Evolutionary conservation across 768 basidiomycete species (phyloP), one percentile per base, ranked within the genome.

Genomic region (Hemileccinum rubropunctum): DNA sequence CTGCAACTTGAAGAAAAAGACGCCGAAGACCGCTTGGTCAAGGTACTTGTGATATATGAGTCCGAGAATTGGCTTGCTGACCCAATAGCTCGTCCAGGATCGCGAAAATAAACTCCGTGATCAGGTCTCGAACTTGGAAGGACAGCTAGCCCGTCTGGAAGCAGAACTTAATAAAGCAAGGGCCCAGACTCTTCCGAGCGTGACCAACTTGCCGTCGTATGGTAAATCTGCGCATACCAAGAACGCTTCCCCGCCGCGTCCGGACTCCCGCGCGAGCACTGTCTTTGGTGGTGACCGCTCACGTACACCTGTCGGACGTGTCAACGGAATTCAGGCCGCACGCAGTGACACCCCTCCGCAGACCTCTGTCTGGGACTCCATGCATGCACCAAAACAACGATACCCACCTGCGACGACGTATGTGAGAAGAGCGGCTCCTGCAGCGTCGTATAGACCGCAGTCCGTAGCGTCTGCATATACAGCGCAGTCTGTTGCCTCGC

Each of bases 1-100:
- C 67, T 85, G 50, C 87, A 90, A 54, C 76, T 91, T 6, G 88
- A 91, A 57, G 89, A 91, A 58, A 76, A 76, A 48, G 87, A 88
- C 56, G 84, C 82, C 15, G 80, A 86, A 52, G 80, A 82, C 58
- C 83, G 87, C 26, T 63, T 87, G 53, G 64, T 73, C 47, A 78
- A 84, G 80, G 91, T 91, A 65, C 48, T 68, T 52, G 45, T 0
- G 1, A 17, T 44, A 8, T 46, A 13, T 40, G 38, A 45, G 10
- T 30, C 26, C 17, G 43, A 43, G 33, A 27, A 50, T 15, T 30
- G 13, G 21, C 6, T 53, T 32, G 43, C 50, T 58, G 20, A 52
- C 28, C 26, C 28, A 13, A 39, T 48, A 6, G 12, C 39, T 20
- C 20, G 10, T 50, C 17, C 60, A 91, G 90, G 86, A 88, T 59